Percentiles rank a stretch among this genome's conserved stretches.
These are phyloP conservation scores for Eremomyces bilateralis DNA, from an alignment of 495 filamentous ascomycete species.

Conservation along the genomic window DNA sequence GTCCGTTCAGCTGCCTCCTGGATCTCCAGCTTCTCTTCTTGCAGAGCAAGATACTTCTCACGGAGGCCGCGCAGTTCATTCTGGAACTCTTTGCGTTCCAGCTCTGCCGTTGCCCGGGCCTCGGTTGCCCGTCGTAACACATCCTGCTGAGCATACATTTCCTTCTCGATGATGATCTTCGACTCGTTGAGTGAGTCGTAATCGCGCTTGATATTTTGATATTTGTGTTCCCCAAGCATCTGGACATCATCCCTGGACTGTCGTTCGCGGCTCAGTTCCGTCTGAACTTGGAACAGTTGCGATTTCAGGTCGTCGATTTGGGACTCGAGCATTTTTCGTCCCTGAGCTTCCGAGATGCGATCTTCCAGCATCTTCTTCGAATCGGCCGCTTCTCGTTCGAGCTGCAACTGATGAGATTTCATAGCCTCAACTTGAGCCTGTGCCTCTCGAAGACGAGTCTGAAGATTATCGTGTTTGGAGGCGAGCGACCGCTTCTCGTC, in stretches of 20 bases:
- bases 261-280: slow-evolving; percentile 73
- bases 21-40: slow-evolving; percentile 65
- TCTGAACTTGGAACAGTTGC: slow-evolving; percentile 64
- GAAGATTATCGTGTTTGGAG: slow-evolving; percentile 58
- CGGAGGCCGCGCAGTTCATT: slow-evolving; percentile 63
- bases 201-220: slow-evolving; percentile 57
- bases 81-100: slow-evolving; percentile 75
- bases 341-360: slow-evolving; percentile 73
- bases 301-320: slow-evolving; percentile 74
- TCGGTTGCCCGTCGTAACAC: slow-evolving; percentile 73
- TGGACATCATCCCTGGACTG: slow-evolving; percentile 94
- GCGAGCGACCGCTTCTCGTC: slow-evolving; percentile 46
- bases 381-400: slow-evolving; percentile 76
- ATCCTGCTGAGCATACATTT: slow-evolving; percentile 95
- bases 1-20: slow-evolving; percentile 63
- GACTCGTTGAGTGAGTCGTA: slow-evolving; percentile 76
- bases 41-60: slow-evolving; percentile 58
- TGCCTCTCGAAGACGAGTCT: slow-evolving; percentile 55
- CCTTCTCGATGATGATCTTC: slow-evolving; percentile 94
- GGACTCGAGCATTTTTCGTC: slow-evolving; percentile 64
- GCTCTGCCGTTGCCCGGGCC: slow-evolving; percentile 52
- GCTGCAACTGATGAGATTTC: slow-evolving; percentile 56
- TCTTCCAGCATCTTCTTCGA: slow-evolving; percentile 71
- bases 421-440: slow-evolving; percentile 77
- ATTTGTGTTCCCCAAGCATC: slow-evolving; percentile 77